These are phyloP conservation scores for Mucor velutinosus DNA, from an alignment of 371 early-diverging fungal species.

Conservation along the genomic window DNA sequence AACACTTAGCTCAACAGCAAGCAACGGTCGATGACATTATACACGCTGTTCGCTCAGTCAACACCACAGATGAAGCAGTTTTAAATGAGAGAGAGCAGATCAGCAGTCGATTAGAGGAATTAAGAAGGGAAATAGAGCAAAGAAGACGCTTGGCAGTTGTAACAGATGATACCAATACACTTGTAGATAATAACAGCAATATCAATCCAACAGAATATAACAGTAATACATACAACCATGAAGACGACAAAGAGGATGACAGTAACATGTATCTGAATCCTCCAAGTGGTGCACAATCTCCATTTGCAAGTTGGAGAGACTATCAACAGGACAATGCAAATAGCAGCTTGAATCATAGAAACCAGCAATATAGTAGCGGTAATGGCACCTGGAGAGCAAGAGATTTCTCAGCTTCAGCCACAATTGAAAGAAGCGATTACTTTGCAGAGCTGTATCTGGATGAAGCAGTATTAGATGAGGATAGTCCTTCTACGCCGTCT, in stretches of 20 bases:
- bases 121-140: conserved; percentile 15
- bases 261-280: conserved; percentile 1
- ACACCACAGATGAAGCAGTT: background rate
- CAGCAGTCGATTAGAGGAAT: conserved; percentile 8
- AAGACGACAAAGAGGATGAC: conserved; percentile 5
- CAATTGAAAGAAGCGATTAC: conserved; percentile 8
- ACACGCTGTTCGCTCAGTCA: background rate
- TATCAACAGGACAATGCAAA: conserved; percentile 20
- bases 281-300: conserved; percentile 25
- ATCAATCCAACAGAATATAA: background rate
- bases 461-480: background rate
- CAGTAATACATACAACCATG: background rate
- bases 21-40: background rate
- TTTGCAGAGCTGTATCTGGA: conserved; percentile 4
- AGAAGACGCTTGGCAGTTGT: conserved; percentile 2
- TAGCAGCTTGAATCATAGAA: conserved; percentile 3
- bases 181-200: background rate
- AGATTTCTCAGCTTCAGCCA: conserved; percentile 6
- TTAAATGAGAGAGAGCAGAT: conserved; percentile 7
- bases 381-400: conserved; percentile 15
- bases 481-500: background rate
- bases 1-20: background rate
- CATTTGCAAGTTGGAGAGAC: conserved; percentile 29
- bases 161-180: background rate
- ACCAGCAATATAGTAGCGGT: conserved; percentile 55